Base-by-base conservation (phyloP, 805 yeast genomes). In the Lachancea cidri region DNA sequence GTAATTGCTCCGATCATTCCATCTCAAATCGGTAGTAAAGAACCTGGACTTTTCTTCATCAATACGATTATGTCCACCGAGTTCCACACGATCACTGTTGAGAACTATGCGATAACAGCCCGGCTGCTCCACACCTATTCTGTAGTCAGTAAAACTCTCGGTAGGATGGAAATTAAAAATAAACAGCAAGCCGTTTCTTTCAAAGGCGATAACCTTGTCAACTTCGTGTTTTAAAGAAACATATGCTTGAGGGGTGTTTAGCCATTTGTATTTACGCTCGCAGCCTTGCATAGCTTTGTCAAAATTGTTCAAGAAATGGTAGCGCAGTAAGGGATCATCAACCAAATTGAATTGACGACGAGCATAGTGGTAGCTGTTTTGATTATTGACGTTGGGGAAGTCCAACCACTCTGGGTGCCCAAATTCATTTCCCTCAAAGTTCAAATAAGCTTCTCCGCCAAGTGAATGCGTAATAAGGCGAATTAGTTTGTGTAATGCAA, bases 361-460 rank as follows among this genome's bases (percentile, higher is more conserved):
- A 2, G 97, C 96, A 57, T 93, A 91, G 66, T 86, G 93, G 66
- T 85, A 91, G 15, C 93, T 82, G 60, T 87, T 88, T 19, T 74
- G 74, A 64, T 91, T 93, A 27, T 96, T 96, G 20, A 50, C 82
- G 55, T 96, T 79, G 11, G 98, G 98, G 73, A 91, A 93, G 64
- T 91, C 98, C 39, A 93, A 75, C 98, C 98, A 91, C 62, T 91
- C 98, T 3, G 98, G 98, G 57, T 91, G 98, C 14, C 98, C 98
- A 67, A 93, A 91, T 66, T 91, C 98, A 57, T 91, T 91, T 43
- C 98, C 98, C 70, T 91, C 97, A 61, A 91, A 91, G 61, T 89
- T 91, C 58, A 91, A 74, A 58, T 91, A 91, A 0, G 95, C 96
- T 65, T 91, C 98, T 42, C 98, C 98, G 35, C 98, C 98, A n/a